These are phyloP conservation scores for Macrocybe gigantea DNA, from an alignment of 768 basidiomycete species.

Conservation along the genomic window DNA sequence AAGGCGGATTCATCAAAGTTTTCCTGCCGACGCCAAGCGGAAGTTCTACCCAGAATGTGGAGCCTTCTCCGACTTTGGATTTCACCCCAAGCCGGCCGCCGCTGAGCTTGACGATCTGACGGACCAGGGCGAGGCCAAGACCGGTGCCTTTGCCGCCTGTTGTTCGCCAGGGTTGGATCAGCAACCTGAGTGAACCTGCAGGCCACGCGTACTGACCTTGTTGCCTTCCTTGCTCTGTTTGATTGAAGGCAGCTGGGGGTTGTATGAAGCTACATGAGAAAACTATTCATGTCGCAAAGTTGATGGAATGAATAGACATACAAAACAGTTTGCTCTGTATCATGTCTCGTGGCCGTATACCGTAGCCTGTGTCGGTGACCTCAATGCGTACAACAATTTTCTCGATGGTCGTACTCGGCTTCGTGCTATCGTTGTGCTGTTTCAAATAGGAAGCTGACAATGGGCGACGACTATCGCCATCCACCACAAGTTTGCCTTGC, in stretches of 20 bases:
- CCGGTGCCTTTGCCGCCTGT: constrained; percentile 65
- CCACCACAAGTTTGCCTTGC: constrained; percentile 9
- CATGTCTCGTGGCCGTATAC: constrained; percentile 53
- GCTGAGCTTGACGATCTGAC: constrained; percentile 72
- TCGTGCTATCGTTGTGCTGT: constrained; percentile 44
- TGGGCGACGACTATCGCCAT: constrained; percentile 23
- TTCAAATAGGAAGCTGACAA: constrained; percentile 35
- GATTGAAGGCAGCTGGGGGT: constrained; percentile 61
- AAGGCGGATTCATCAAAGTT: constrained; percentile 22
- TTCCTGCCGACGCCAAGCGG: constrained; percentile 70
- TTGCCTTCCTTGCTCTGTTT: constrained; percentile 69
- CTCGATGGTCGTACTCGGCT: constrained; percentile 37
- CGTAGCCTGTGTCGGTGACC: constrained; percentile 67
- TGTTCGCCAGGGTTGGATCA: constrained; percentile 8
- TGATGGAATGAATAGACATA: constrained; percentile 23
- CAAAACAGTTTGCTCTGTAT: constrained; percentile 66
- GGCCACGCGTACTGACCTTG: constrained; percentile 35
- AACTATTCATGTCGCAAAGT: not conserved
- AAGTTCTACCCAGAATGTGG: constrained; percentile 86
- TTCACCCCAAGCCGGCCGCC: constrained; percentile 71
- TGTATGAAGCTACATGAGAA: too few species aligned
- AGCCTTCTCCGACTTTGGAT: constrained; percentile 62
- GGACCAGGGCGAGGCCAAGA: constrained; percentile 68
- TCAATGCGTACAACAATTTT: constrained; percentile 81
- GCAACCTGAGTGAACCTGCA: constrained; percentile 1